phyloP scores from a whole-genome alignment of 805 yeast species.

The Candida broadrunensis region DNA sequence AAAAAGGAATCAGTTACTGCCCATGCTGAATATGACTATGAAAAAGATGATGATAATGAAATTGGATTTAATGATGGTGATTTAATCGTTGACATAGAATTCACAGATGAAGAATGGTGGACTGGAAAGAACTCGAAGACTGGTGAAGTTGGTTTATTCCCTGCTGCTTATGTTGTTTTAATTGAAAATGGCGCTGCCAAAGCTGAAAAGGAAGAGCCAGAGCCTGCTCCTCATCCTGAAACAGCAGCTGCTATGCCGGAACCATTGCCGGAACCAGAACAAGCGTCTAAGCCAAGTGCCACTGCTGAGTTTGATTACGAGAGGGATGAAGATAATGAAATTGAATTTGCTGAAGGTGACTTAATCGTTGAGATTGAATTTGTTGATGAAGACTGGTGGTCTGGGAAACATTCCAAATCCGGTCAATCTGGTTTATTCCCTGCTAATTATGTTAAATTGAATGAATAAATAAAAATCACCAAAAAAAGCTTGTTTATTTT shows the following conservation, averaged over 20 bases:
- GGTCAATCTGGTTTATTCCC: conserved; percentile 90
- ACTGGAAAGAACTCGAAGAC: conserved; percentile 38
- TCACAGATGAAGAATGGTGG: conserved; percentile 78
- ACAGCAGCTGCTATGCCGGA: conserved; percentile 12
- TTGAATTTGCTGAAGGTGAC: conserved; percentile 82
- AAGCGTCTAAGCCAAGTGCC: conserved; percentile 40
- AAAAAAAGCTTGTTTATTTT: not conserved
- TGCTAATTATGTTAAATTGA: conserved; percentile 68
- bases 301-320: conserved; percentile 77
- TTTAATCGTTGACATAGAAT: conserved; percentile 58
- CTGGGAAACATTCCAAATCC: conserved; percentile 62
- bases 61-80: conserved; percentile 68
- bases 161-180: conserved; percentile 49
- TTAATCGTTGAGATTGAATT: conserved; percentile 77
- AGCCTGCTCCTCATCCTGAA: conserved; percentile 7
- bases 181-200: conserved; percentile 19
- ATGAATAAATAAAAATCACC: conserved; percentile 5
- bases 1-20: conserved; percentile 42
- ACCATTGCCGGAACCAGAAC: conserved; percentile 14
- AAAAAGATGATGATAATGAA: conserved; percentile 74
- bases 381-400: conserved; percentile 97
- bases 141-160: conserved; percentile 54
- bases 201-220: conserved; percentile 10
- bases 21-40: conserved; percentile 77
- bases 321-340: conserved; percentile 90